phyloP scores from a whole-genome alignment of 768 basidiomycete genomes.

The Lepiota brunneoincarnata region DNA sequence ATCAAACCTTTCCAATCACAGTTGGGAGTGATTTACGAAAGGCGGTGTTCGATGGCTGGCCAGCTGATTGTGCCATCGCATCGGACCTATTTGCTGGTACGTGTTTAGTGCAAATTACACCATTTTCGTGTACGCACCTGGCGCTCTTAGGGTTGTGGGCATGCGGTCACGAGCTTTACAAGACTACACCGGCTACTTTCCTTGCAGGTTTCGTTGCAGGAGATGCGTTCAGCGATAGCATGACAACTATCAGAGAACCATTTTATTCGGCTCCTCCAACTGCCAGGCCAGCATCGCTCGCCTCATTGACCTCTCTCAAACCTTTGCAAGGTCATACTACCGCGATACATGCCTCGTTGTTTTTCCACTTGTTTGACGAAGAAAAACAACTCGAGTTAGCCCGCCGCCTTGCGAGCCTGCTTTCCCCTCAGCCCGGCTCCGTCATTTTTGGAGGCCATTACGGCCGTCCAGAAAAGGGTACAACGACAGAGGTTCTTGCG shows the following conservation, averaged over 20 bases:
- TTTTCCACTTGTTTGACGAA: constrained; percentile 37
- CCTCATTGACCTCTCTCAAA: constrained; percentile 21
- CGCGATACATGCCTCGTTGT: constrained; percentile 38
- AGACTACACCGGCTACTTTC: constrained; percentile 45
- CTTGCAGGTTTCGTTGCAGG: constrained; percentile 54
- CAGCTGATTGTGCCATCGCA: constrained; percentile 29
- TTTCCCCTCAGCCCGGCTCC: constrained; percentile 30
- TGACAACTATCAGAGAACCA: constrained; percentile 31
- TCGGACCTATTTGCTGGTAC: constrained; percentile 34
- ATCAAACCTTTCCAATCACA: constrained; percentile 13
- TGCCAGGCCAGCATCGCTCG: constrained; percentile 10
- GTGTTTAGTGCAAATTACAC: not conserved
- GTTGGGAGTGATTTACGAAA: constrained; percentile 41
- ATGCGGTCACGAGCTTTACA: constrained; percentile 58
- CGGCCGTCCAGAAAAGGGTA: constrained; percentile 22
- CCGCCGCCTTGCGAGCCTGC: constrained; percentile 25
- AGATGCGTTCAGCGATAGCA: constrained; percentile 44
- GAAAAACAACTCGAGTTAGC: constrained; percentile 28
- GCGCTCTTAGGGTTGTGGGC: constrained; percentile 49
- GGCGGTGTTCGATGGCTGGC: constrained; percentile 36
- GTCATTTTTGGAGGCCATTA: constrained; percentile 37
- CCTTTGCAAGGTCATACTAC: constrained; percentile 41
- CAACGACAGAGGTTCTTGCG: constrained; percentile 11
- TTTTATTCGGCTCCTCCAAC: constrained; percentile 12
- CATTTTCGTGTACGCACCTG: not conserved